Conservation (phyloP, 176 grass and related monocot species). For the Saccharum officinarum region DNA sequence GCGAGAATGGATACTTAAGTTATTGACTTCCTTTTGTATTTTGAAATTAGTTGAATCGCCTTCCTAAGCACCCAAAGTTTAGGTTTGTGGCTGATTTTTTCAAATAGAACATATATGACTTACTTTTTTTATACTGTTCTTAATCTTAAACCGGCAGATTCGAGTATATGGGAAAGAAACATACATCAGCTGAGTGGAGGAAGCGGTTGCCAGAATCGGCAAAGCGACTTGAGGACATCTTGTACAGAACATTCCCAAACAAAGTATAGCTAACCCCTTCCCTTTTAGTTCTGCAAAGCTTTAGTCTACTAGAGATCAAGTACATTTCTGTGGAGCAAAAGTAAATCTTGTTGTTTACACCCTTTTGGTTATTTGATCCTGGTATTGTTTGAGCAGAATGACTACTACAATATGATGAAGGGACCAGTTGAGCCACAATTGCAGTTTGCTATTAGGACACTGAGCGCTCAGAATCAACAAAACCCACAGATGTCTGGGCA, state of each 20-base stretch:
- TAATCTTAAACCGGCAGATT: constrained; percentile 25
- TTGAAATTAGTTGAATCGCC: not conserved
- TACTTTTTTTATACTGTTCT: constrained; percentile 18
- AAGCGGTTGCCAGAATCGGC: constrained; percentile 13
- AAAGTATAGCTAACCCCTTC: constrained; percentile 36
- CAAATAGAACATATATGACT: not conserved
- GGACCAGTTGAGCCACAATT: constrained; percentile 42
- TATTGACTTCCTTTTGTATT: not conserved
- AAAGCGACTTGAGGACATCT: constrained; percentile 30
- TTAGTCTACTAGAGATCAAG: constrained; percentile 9
- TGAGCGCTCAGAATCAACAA: constrained; percentile 28
- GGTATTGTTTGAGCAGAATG: no score
- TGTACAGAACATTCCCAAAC: constrained; percentile 44
- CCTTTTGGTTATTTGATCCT: no score
- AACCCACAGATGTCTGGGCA: constrained; percentile 4
- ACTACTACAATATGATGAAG: constrained; percentile 2
- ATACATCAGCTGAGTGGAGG: not conserved
- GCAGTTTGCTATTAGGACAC: constrained; percentile 41
- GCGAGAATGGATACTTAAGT: not conserved
- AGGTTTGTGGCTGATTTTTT: not conserved
- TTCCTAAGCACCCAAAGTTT: not conserved
- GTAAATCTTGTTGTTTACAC: not conserved
- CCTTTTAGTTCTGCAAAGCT: not conserved
- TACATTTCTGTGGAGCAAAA: constrained; percentile 1
- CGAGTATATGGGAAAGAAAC: constrained; percentile 26